phyloP scores from a whole-genome alignment of 495 filamentous ascomycete species.

The Glonium stellatum region DNA sequence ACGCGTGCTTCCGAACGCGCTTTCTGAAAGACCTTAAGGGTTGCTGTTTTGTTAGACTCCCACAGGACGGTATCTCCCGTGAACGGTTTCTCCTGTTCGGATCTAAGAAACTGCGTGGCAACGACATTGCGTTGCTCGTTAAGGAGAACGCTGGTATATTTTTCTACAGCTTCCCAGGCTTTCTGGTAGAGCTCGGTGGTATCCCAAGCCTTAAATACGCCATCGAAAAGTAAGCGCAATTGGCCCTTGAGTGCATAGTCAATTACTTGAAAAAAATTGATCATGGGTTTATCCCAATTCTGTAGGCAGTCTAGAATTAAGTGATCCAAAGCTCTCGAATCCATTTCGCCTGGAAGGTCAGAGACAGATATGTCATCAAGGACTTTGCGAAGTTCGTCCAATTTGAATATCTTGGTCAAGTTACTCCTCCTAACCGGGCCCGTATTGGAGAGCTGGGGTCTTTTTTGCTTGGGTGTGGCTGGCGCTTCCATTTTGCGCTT shows the following conservation, averaged over 20 bases:
- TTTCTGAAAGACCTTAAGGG: background rate
- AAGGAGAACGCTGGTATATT: slow-evolving; percentile 5
- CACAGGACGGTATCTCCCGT: slow-evolving; percentile 4
- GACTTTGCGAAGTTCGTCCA: slow-evolving; percentile 31
- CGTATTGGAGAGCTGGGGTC: background rate
- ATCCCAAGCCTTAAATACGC: slow-evolving; percentile 14
- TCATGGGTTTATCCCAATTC: slow-evolving; percentile 8
- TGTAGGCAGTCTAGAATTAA: slow-evolving; percentile 16
- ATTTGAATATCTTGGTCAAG: slow-evolving; percentile 14
- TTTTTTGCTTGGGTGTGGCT: background rate
- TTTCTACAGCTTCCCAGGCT: slow-evolving; percentile 5
- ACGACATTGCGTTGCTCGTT: slow-evolving; percentile 6
- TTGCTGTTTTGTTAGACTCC: background rate
- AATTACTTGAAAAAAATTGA: background rate
- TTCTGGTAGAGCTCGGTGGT: slow-evolving; percentile 20
- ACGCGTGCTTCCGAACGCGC: slow-evolving; percentile 2
- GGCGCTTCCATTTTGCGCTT: background rate
- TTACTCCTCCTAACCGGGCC: background rate
- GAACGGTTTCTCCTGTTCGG: slow-evolving; percentile 11
- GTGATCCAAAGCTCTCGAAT: slow-evolving; percentile 33
- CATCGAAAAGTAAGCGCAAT: slow-evolving; percentile 1
- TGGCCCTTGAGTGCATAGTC: background rate
- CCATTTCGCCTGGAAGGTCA: slow-evolving; percentile 33
- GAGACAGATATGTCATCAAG: slow-evolving; percentile 31
- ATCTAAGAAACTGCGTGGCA: background rate